Evolutionary conservation across 352 stramenopile genomes (phyloP).

Genomic region (Pilasporangium apinafurcum): DNA sequence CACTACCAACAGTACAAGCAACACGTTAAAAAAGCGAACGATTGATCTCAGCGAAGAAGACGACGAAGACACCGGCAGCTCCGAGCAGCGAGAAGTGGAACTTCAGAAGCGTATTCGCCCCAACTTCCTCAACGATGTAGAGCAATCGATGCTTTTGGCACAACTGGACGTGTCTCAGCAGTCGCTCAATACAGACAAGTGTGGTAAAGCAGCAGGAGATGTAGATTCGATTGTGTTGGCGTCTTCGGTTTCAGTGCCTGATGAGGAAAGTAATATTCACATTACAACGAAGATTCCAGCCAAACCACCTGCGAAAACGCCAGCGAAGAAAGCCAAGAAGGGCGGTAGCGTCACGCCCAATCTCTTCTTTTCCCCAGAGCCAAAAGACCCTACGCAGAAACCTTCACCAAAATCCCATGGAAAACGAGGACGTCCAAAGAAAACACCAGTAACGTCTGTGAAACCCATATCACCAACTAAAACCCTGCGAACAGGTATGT

Average conservation of each 20-base stretch:
- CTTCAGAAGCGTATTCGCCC: constrained; percentile 38
- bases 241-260: constrained; percentile 1
- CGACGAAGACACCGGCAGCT: constrained; percentile 13
- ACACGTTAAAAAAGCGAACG: constrained; percentile 41
- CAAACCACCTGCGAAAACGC: constrained; percentile 7
- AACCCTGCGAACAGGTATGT: constrained; percentile 15
- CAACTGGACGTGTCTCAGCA: constrained; percentile 34
- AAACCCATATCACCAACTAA: constrained; percentile 10
- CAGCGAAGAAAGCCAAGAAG: constrained; percentile 27
- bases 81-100: constrained; percentile 6
- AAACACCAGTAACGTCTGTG: constrained; percentile 1
- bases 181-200: constrained; percentile 5
- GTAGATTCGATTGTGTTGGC: constrained; percentile 7
- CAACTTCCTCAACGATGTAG: constrained; percentile 54
- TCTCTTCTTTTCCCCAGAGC: constrained; percentile 41
- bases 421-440: constrained; percentile 23
- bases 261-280: constrained; percentile 2
- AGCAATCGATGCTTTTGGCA: constrained; percentile 52
- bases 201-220: constrained; percentile 7
- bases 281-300: not conserved
- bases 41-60: constrained; percentile 39
- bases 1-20: not conserved
- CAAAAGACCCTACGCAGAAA: constrained; percentile 26
- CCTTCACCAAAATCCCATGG: constrained; percentile 27
- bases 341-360: constrained; percentile 13